phyloP scores from a whole-genome alignment of 257 asterid genomes.

The Craterostigma plantagineum region DNA sequence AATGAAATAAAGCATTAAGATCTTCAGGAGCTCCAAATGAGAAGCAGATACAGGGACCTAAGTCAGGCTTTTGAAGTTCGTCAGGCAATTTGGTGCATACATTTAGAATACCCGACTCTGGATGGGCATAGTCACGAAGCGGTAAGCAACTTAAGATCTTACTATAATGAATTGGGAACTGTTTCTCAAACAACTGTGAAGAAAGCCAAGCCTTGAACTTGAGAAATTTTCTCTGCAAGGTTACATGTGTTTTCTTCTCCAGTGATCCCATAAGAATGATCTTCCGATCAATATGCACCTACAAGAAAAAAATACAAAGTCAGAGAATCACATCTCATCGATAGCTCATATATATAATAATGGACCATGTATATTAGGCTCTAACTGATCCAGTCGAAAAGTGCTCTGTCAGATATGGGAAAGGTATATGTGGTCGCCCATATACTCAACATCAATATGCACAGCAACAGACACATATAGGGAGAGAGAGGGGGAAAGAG shows the following conservation, averaged over 20 bases:
- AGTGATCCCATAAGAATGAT: conserved; percentile 69
- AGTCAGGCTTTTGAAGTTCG: conserved; percentile 40
- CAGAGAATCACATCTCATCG: too few species aligned
- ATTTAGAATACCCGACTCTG: conserved; percentile 67
- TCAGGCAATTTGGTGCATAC: conserved; percentile 54
- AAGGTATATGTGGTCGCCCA: too few species aligned
- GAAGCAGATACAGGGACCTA: conserved; percentile 73
- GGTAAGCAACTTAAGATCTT: conserved; percentile 63
- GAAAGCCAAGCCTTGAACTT: conserved; percentile 78
- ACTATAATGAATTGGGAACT: conserved; percentile 61
- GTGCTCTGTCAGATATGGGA: too few species aligned
- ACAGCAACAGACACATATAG: too few species aligned
- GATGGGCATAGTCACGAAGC: conserved; percentile 68
- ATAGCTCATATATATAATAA: too few species aligned
- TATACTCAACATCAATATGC: too few species aligned
- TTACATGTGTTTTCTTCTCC: conserved; percentile 52
- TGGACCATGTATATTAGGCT: too few species aligned
- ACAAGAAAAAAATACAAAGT: too few species aligned
- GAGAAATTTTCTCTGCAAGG: conserved; percentile 34
- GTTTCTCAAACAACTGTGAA: conserved; percentile 53
- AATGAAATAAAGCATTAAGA: too few species aligned
- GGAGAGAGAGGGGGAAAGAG: too few species aligned
- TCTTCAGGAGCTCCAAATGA: conserved; percentile 74
- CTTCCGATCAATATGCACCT: conserved; percentile 42
- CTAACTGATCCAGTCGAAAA: too few species aligned